Conservation (phyloP, 305 asterid species). For the Fraxinus paxiana region DNA sequence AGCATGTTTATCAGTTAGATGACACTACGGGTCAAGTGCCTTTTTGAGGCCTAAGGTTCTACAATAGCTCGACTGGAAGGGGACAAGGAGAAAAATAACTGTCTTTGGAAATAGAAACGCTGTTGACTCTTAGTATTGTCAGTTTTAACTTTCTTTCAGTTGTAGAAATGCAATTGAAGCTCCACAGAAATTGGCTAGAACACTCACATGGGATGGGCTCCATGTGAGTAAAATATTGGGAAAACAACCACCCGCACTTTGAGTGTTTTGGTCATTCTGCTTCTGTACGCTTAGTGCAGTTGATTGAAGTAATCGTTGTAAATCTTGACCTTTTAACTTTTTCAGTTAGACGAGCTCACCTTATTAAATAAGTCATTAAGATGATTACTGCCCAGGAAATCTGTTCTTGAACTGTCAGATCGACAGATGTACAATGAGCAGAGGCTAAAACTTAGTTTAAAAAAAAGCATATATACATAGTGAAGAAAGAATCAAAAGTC, state of each 20-base stretch:
- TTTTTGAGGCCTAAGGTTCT: not conserved
- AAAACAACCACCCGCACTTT: too few species aligned
- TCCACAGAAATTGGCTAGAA: too few species aligned
- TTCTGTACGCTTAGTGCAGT: too few species aligned
- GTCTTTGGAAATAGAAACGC: not conserved
- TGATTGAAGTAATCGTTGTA: not conserved
- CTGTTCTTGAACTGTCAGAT: not conserved
- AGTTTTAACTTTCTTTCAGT: not conserved
- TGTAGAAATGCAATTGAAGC: not conserved
- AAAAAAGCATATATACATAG: not conserved
- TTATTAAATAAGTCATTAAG: not conserved
- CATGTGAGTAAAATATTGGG: too few species aligned
- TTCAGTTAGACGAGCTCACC: not conserved
- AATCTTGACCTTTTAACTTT: not conserved
- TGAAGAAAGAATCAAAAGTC: not conserved
- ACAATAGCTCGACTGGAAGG: not conserved
- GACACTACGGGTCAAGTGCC: not conserved
- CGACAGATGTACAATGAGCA: not conserved
- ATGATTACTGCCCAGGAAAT: not conserved
- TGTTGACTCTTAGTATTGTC: not conserved
- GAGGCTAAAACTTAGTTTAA: not conserved
- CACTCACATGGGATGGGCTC: too few species aligned
- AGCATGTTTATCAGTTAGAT: not conserved
- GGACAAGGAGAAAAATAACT: not conserved
- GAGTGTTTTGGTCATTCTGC: too few species aligned